phyloP scores from a whole-genome alignment of 176 grass and related monocot species.

The Typha latifolia region DNA sequence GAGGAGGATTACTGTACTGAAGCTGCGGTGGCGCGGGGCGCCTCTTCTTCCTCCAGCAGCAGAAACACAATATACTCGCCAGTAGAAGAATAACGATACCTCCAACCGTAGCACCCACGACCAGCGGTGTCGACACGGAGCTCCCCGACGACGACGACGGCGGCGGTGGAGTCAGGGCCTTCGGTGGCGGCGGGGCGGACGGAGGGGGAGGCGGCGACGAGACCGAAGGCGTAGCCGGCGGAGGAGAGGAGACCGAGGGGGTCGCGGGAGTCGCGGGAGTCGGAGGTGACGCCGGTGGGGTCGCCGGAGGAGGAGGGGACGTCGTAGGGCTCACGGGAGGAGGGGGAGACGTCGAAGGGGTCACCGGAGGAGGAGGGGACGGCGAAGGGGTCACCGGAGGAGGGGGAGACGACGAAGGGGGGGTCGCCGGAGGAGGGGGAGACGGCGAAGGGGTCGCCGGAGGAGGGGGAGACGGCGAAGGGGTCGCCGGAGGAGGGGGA shows the following conservation, averaged over 20 bases:
- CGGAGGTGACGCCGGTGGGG: constrained; percentile 17
- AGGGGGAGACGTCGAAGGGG: constrained; percentile 3
- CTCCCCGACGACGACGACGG: background rate
- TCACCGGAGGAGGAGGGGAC: constrained; percentile 14
- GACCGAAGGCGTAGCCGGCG: constrained; percentile 13
- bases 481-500: background rate
- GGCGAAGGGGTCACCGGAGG: constrained; percentile 12
- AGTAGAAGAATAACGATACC: constrained; percentile 39
- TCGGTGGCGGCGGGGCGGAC: background rate
- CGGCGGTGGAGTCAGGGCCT: background rate
- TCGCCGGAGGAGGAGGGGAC: background rate
- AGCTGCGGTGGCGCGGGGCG: constrained; percentile 15
- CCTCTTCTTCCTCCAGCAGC: constrained; percentile 56
- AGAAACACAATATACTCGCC: constrained; percentile 42
- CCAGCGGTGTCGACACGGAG: constrained; percentile 32
- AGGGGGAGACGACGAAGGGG: background rate
- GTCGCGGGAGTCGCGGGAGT: constrained; percentile 11
- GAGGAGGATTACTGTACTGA: background rate
- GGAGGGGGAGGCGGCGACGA: constrained; percentile 26
- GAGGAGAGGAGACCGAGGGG: constrained; percentile 12
- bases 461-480: constrained; percentile 1
- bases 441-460: background rate
- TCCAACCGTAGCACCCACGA: constrained; percentile 37
- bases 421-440: background rate
- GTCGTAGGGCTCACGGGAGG: constrained; percentile 4